Percentiles rank a stretch among this genome's conserved stretches.
Conservation (phyloP, 331 rosid genomes). For the Quercus phellos region DNA sequence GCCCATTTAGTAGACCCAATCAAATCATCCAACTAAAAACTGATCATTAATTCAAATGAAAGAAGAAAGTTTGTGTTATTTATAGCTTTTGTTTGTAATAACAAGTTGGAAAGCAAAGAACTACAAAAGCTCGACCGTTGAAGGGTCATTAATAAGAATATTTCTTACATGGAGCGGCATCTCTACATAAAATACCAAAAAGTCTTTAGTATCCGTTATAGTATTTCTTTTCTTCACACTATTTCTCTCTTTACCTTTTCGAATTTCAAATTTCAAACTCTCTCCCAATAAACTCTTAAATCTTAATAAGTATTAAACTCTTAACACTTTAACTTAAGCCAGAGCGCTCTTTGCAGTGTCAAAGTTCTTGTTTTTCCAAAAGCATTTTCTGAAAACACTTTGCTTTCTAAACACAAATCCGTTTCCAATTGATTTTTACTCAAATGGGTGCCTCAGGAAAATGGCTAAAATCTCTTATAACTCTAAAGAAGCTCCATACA, state of each 20-base stretch:
- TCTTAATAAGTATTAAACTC: too few relatives aligned
- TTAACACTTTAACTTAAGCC: neutral
- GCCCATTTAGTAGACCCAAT: neutral
- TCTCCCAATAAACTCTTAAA: neutral
- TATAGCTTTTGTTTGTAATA: too few relatives aligned
- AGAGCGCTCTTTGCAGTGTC: neutral
- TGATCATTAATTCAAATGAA: neutral
- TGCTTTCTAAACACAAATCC: neutral
- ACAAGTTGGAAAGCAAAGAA: too few relatives aligned
- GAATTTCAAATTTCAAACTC: conserved; percentile 68
- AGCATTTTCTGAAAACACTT: neutral
- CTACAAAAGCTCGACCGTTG: too few relatives aligned
- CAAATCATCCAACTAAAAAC: neutral
- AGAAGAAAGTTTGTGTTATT: too few relatives aligned
- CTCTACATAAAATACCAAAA: neutral
- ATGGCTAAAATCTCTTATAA: conserved; percentile 73
- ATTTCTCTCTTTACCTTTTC: neutral
- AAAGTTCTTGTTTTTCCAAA: conserved; percentile 5
- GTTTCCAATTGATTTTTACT: conserved; percentile 5
- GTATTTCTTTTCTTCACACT: neutral
- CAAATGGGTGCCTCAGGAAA: conserved; percentile 77
- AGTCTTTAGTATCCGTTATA: conserved; percentile 41
- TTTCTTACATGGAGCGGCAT: conserved; percentile 19
- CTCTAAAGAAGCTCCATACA: conserved; percentile 41
- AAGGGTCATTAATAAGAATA: neutral